Conservation (phyloP, 805 yeast genomes). For the Sugiyamaella lignohabitans region DNA sequence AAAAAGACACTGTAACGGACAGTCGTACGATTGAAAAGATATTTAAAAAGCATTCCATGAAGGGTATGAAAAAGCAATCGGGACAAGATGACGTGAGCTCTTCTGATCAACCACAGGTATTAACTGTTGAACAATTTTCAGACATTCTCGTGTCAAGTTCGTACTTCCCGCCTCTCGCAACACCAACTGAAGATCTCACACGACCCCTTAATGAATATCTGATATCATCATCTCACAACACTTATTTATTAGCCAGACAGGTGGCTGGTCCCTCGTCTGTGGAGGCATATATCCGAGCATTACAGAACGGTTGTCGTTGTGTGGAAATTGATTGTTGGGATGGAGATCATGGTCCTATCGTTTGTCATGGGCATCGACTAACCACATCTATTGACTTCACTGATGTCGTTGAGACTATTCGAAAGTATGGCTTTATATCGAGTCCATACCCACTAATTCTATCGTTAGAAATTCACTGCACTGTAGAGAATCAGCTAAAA, state of each 20-base stretch:
- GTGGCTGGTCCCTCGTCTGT: slow-evolving; percentile 80
- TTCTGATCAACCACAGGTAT: neutral
- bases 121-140: slow-evolving; percentile 32
- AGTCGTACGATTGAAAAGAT: slow-evolving; percentile 30
- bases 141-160: slow-evolving; percentile 34
- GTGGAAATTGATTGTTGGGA: slow-evolving; percentile 97
- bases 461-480: slow-evolving; percentile 82
- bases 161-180: slow-evolving; percentile 19
- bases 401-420: slow-evolving; percentile 65
- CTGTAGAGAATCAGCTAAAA: slow-evolving; percentile 54
- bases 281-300: slow-evolving; percentile 79
- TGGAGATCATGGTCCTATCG: slow-evolving; percentile 71
- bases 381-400: slow-evolving; percentile 65
- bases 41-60: slow-evolving; percentile 33
- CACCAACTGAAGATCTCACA: slow-evolving; percentile 38
- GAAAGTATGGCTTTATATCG: slow-evolving; percentile 82
- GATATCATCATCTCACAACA: slow-evolving; percentile 91
- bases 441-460: slow-evolving; percentile 80
- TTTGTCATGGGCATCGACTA: slow-evolving; percentile 82
- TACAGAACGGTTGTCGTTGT: slow-evolving; percentile 90
- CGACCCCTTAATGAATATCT: slow-evolving; percentile 78
- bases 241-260: slow-evolving; percentile 84
- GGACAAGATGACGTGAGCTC: neutral
- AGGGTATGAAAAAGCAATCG: neutral
- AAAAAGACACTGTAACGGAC: slow-evolving; percentile 38